These are phyloP conservation scores for Malassezia yamatoensis DNA, from an alignment of 1,284 basidiomycete species.

Conservation along the genomic window DNA sequence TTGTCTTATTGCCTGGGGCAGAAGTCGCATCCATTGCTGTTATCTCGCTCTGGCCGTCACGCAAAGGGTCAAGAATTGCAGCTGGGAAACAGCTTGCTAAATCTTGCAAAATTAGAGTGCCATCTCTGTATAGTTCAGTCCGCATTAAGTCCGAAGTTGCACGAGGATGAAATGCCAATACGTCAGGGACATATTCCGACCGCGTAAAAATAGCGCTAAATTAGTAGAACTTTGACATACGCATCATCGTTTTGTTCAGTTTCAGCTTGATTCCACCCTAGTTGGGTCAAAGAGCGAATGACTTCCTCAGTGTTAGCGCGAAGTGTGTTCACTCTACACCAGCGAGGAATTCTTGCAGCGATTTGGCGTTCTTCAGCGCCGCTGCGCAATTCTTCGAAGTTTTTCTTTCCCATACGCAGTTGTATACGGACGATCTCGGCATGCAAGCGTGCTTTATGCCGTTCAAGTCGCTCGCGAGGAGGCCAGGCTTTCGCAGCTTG, in stretches of 20 bases:
- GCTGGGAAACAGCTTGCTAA: conserved; percentile 97
- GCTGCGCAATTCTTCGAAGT: conserved; percentile 29
- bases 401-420: conserved; percentile 50
- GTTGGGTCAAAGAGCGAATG: conserved; percentile 55
- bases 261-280: conserved; percentile 24
- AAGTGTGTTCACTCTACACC: conserved; percentile 37
- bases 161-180: conserved; percentile 64
- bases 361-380: conserved; percentile 23
- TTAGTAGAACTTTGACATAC: conserved; percentile 31
- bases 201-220: conserved; percentile 40
- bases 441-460: conserved; percentile 76
- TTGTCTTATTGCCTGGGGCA: conserved; percentile 96
- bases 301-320: conserved; percentile 49
- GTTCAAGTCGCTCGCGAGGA: conserved; percentile 43
- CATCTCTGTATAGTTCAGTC: conserved; percentile 56
- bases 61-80: conserved; percentile 52
- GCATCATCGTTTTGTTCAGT: conserved; percentile 25
- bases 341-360: conserved; percentile 32
- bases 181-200: conserved; percentile 60
- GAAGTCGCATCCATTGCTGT: conserved; percentile 83
- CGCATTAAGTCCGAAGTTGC: conserved; percentile 30
- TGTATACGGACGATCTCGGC: conserved; percentile 75
- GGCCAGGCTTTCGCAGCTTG: conserved; percentile 37
- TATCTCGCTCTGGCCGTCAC: not conserved
- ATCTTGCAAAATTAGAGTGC: conserved; percentile 84